A percentile compares a stretch with the other conserved stretches of the same genome.
phyloP scores from a whole-genome alignment of 345 rosid genomes.

The Corchorus capsularis region DNA sequence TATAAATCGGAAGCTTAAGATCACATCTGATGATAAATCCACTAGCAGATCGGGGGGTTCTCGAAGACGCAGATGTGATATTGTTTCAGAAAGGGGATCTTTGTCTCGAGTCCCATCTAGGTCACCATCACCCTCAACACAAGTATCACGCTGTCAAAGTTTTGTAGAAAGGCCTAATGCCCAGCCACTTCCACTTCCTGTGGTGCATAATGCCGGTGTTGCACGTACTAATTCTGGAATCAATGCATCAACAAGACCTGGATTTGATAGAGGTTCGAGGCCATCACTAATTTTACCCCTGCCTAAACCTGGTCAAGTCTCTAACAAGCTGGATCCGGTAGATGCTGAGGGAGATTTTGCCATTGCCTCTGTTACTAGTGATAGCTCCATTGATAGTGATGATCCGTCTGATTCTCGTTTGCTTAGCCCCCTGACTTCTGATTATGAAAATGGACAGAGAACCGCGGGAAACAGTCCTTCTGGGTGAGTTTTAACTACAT shows the following conservation, averaged over 20 bases:
- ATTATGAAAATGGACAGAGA: slow-evolving; percentile 67
- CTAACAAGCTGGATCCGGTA: slow-evolving; percentile 42
- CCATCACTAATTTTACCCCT: slow-evolving; percentile 58
- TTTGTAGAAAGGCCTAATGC: slow-evolving; percentile 73
- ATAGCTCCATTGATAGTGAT: slow-evolving; percentile 65
- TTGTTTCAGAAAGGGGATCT: slow-evolving; percentile 65
- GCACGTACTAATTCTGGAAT: slow-evolving; percentile 54
- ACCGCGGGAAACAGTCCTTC: slow-evolving; percentile 58
- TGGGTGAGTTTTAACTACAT: slow-evolving; percentile 49
- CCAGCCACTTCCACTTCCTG: slow-evolving; percentile 88
- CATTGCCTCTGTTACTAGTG: slow-evolving; percentile 68
- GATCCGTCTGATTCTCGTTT: slow-evolving; percentile 59
- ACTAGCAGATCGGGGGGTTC: slow-evolving; percentile 49
- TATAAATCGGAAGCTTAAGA: slow-evolving; percentile 59
- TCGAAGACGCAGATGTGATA: slow-evolving; percentile 46
- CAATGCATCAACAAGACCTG: slow-evolving; percentile 46
- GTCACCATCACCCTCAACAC: slow-evolving; percentile 71
- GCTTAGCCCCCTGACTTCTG: slow-evolving; percentile 70
- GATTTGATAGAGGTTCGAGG: slow-evolving; percentile 46
- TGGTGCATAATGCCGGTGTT: slow-evolving; percentile 35
- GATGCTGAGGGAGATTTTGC: slow-evolving; percentile 62
- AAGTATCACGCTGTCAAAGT: slow-evolving; percentile 80
- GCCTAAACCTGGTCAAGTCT: slow-evolving; percentile 57
- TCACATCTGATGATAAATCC: slow-evolving; percentile 56
- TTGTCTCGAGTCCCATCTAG: slow-evolving; percentile 68